These are phyloP conservation scores for Apostasia shenzhenica DNA, from an alignment of 106 monocot genomes.

Conservation along the genomic window DNA sequence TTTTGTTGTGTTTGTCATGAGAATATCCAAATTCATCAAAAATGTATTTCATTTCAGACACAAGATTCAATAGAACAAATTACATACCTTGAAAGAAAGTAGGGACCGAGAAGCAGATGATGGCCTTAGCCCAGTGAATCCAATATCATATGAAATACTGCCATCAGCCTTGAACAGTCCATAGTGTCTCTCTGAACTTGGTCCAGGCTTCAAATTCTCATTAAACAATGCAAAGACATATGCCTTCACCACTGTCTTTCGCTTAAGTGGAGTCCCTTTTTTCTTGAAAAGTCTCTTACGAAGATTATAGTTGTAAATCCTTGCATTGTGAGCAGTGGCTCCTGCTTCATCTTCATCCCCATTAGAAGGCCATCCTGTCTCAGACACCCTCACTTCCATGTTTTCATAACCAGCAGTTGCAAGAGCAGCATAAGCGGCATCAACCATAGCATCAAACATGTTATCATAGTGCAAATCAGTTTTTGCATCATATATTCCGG, in stretches of 20 bases:
- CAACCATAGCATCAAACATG: conserved; percentile 82
- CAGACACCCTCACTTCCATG: conserved; percentile 72
- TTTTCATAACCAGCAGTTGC: conserved; percentile 46
- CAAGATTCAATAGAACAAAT: too few species aligned
- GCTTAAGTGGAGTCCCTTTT: conserved; percentile 74
- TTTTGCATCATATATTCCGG: conserved; percentile 65
- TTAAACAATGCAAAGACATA: conserved; percentile 85
- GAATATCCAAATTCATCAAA: too few species aligned
- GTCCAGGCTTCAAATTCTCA: conserved; percentile 65
- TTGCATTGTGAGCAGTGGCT: conserved; percentile 51
- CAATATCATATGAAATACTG: conserved; percentile 65
- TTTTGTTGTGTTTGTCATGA: too few species aligned
- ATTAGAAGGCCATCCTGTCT: conserved; percentile 79
- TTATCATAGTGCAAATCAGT: conserved; percentile 69
- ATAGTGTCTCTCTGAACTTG: conserved; percentile 60
- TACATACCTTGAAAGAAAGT: conserved; percentile 27
- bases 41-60: too few species aligned
- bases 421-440: conserved; percentile 70
- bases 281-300: conserved; percentile 53
- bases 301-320: conserved; percentile 65
- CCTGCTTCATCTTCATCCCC: conserved; percentile 58
- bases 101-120: conserved; percentile 27
- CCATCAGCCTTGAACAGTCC: conserved; percentile 80
- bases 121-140: conserved; percentile 42
- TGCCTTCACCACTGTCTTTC: conserved; percentile 40